Evolutionary conservation across 1,139 yeast genomes (phyloP).

Genomic region (Blastobotrys arbuscula): DNA sequence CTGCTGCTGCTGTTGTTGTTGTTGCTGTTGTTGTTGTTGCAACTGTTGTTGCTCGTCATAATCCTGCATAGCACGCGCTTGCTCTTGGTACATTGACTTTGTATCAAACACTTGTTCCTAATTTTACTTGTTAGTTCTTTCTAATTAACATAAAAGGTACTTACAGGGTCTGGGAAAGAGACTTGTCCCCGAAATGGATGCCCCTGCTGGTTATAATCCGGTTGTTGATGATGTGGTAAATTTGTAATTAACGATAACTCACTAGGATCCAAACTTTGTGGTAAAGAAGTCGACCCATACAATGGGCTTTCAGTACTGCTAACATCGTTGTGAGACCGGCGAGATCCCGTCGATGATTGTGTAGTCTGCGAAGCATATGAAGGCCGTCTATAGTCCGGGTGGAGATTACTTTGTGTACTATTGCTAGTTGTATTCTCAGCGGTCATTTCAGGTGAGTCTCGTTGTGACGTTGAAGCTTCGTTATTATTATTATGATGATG

Average conservation of each 20-base stretch:
- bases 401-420: background rate
- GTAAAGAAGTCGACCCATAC: conserved; percentile 17
- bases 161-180: conserved; percentile 15
- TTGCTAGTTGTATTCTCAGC: background rate
- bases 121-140: background rate
- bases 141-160: conserved; percentile 6
- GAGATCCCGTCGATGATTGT: conserved; percentile 16
- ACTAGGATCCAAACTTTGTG: conserved; percentile 19
- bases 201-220: background rate
- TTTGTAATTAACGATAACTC: conserved; percentile 19
- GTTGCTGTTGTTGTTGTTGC: background rate
- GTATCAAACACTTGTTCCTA: conserved; percentile 24
- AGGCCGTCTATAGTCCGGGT: conserved; percentile 15
- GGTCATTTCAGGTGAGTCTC: conserved; percentile 10
- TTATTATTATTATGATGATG: background rate
- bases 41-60: background rate
- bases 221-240: conserved; percentile 14
- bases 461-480: conserved; percentile 1
- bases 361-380: conserved; percentile 20
- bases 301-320: conserved; percentile 14
- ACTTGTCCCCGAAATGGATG: conserved; percentile 3
- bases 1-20: background rate
- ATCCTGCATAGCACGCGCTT: conserved; percentile 10
- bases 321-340: conserved; percentile 9
- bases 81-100: conserved; percentile 18